A percentile compares a stretch with the other conserved stretches of the same genome.
phyloP scores from a whole-genome alignment of 2,329 filamentous ascomycete genomes.

The Sordariomycetes sp. region DNA sequence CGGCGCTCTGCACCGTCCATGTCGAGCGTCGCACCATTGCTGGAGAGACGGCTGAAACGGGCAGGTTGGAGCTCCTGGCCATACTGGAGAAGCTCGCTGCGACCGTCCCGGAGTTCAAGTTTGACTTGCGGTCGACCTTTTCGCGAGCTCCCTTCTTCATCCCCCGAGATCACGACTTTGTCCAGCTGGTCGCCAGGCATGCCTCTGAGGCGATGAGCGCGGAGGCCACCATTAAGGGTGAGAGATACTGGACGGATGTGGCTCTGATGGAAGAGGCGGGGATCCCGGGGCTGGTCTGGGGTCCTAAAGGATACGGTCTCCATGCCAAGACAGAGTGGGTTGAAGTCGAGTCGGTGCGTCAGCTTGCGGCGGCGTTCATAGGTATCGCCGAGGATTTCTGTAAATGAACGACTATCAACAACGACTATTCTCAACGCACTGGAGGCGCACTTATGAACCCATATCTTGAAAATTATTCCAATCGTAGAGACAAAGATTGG shows the following conservation, averaged over 20 bases:
- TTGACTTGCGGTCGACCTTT: slow-evolving; percentile 23
- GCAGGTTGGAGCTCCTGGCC: slow-evolving; percentile 21
- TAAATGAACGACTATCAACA: not conserved
- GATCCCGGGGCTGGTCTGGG: slow-evolving; percentile 31
- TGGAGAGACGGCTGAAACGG: slow-evolving; percentile 22
- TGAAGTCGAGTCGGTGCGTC: slow-evolving; percentile 24
- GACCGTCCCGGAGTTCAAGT: slow-evolving; percentile 23
- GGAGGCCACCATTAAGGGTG: slow-evolving; percentile 14
- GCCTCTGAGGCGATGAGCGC: slow-evolving; percentile 14
- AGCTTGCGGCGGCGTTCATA: slow-evolving; percentile 16
- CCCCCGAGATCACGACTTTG: slow-evolving; percentile 23
- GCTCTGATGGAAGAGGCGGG: slow-evolving; percentile 30
- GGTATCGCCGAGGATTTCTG: slow-evolving; percentile 16
- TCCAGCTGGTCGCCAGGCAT: slow-evolving; percentile 15
- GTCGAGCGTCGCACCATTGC: slow-evolving; percentile 34
- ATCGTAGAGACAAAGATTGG: not conserved
- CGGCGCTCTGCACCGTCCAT: slow-evolving; percentile 28
- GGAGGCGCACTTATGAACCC: too few relatives aligned
- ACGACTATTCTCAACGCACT: too few relatives aligned
- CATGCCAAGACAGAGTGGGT: slow-evolving; percentile 37
- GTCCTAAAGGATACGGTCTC: slow-evolving; percentile 31
- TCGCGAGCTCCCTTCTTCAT: slow-evolving; percentile 27
- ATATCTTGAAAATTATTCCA: not conserved
- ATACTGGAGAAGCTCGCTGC: slow-evolving; percentile 19
- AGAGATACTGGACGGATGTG: slow-evolving; percentile 35